Evolutionary conservation across 495 filamentous ascomycete genomes (phyloP).

Genomic region (Pyronema omphalodes): DNA sequence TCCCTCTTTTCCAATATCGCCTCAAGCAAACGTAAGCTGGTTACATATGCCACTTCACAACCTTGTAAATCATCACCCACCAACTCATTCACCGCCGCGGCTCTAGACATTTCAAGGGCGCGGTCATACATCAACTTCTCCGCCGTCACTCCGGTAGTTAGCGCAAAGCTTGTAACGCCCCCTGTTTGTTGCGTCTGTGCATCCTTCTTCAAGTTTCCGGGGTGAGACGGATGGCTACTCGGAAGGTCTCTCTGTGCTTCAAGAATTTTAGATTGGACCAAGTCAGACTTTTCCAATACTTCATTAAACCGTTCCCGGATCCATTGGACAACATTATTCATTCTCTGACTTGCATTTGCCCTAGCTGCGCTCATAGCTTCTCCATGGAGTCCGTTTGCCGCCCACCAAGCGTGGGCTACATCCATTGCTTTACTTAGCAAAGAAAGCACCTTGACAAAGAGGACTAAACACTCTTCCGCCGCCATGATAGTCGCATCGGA

Average conservation of each 20-base stretch:
- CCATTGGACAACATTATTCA: slow-evolving; percentile 93
- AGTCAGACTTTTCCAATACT: slow-evolving; percentile 82
- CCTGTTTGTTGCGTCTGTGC: slow-evolving; percentile 23
- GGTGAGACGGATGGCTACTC: slow-evolving; percentile 68
- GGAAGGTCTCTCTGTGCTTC: slow-evolving; percentile 75
- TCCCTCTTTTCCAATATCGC: slow-evolving; percentile 80
- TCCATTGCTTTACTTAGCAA: slow-evolving; percentile 92
- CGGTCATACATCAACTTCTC: slow-evolving; percentile 98
- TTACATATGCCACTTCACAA: slow-evolving; percentile 84
- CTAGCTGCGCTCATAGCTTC: slow-evolving; percentile 12
- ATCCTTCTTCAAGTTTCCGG: slow-evolving; percentile 44
- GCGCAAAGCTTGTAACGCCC: slow-evolving; percentile 21
- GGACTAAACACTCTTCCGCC: slow-evolving; percentile 84
- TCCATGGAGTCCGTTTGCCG: slow-evolving; percentile 23
- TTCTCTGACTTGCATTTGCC: slow-evolving; percentile 44
- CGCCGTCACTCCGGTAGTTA: slow-evolving; percentile 64
- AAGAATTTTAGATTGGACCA: slow-evolving; percentile 69
- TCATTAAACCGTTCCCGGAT: slow-evolving; percentile 87
- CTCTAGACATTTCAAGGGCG: slow-evolving; percentile 85
- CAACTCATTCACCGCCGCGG: slow-evolving; percentile 87
- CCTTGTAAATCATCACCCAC: slow-evolving; percentile 73
- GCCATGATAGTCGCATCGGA: slow-evolving; percentile 68
- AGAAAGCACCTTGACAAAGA: slow-evolving; percentile 84
- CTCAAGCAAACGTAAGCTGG: slow-evolving; percentile 82
- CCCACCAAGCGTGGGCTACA: slow-evolving; percentile 84